These are phyloP conservation scores for Ustilago xerochloae DNA, from an alignment of 1,284 basidiomycete genomes.

Conservation along the genomic window DNA sequence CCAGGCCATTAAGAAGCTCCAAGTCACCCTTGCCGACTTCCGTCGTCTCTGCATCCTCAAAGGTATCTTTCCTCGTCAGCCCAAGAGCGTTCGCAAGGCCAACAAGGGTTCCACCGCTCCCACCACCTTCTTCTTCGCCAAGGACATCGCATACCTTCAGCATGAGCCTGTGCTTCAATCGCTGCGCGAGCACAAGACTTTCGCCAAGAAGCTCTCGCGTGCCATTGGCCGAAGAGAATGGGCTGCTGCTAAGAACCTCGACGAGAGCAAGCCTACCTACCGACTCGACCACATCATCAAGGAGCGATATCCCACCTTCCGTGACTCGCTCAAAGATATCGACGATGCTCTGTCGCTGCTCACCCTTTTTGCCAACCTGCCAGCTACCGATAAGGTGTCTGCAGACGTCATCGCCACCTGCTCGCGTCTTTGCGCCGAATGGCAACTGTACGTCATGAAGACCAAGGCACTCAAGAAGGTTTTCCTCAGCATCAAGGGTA, in stretches of 20 bases:
- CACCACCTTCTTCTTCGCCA: constrained; percentile 97
- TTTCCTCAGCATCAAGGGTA: constrained; percentile 97
- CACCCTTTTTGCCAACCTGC: constrained; percentile 80
- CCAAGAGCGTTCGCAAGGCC: constrained; percentile 88
- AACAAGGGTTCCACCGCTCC: constrained; percentile 98
- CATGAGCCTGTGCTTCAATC: constrained; percentile 97
- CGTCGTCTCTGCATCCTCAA: constrained; percentile 96
- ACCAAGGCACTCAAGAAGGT: constrained; percentile 85
- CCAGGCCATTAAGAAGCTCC: constrained; percentile 75
- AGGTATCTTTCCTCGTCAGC: constrained; percentile 98
- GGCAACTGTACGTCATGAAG: constrained; percentile 92
- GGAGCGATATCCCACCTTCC: constrained; percentile 97
- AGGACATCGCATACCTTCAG: constrained; percentile 96
- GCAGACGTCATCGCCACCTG: constrained; percentile 90
- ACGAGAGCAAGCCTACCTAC: constrained; percentile 81
- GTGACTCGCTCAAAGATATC: constrained; percentile 93
- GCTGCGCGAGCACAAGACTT: constrained; percentile 96
- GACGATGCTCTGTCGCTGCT: constrained; percentile 97
- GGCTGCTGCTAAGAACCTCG: constrained; percentile 91
- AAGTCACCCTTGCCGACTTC: constrained; percentile 97
- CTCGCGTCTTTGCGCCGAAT: constrained; percentile 75
- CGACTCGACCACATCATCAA: constrained; percentile 91
- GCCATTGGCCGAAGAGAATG: constrained; percentile 94
- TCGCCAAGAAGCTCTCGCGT: constrained; percentile 94
- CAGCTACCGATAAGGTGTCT: constrained; percentile 76